Conservation (phyloP, 768 basidiomycete genomes). For the Trametes sanguinea region DNA sequence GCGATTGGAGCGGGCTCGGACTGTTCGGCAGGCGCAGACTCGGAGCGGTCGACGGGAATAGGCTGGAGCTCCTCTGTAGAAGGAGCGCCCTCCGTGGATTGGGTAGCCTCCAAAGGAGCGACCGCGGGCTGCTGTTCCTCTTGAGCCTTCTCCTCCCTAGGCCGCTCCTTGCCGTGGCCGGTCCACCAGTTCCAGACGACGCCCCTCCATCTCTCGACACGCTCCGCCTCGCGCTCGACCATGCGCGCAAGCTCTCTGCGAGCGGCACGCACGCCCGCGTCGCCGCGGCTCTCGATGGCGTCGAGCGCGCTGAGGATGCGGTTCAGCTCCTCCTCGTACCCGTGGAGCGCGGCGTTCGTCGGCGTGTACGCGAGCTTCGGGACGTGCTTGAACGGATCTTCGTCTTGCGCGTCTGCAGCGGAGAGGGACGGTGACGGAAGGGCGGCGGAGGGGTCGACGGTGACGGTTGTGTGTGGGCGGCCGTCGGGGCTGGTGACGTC, state of each 20-base stretch:
- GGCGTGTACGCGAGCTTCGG: conserved; percentile 61
- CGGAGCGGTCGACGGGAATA: background rate
- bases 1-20: background rate
- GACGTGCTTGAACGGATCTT: conserved; percentile 15
- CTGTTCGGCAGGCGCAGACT: background rate
- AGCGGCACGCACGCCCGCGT: conserved; percentile 49
- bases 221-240: conserved; percentile 62
- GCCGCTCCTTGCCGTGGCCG: background rate
- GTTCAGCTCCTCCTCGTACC: conserved; percentile 61
- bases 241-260: conserved; percentile 54
- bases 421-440: conserved; percentile 4
- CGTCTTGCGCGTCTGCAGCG: conserved; percentile 12
- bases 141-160: background rate
- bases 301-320: conserved; percentile 69
- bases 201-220: conserved; percentile 43
- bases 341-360: conserved; percentile 60
- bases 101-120: background rate
- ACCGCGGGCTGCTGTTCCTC: background rate
- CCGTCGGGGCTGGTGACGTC: background rate
- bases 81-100: background rate
- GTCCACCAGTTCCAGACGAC: conserved; percentile 28
- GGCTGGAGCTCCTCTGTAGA: background rate
- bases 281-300: conserved; percentile 65
- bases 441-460: conserved; percentile 35
- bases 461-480: conserved; percentile 21